Conservation (phyloP, 1,284 basidiomycete genomes). For the Marasmius tenuissimus region DNA sequence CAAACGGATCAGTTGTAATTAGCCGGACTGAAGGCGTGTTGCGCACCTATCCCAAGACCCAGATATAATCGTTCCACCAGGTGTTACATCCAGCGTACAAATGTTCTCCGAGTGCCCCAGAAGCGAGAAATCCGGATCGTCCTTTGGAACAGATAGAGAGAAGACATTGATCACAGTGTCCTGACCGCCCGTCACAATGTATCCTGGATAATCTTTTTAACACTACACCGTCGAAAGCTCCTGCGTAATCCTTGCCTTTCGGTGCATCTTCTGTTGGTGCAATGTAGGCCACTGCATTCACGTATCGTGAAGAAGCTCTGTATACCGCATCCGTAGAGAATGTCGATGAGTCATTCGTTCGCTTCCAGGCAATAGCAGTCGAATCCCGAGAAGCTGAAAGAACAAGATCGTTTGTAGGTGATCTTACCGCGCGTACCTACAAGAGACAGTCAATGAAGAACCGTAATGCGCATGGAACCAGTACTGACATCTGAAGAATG, state of each 20-base stretch:
- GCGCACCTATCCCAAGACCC: constrained; percentile 96
- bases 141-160: constrained; percentile 53
- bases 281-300: constrained; percentile 82
- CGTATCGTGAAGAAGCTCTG: constrained; percentile 72
- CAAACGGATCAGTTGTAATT: constrained; percentile 4
- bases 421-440: constrained; percentile 74
- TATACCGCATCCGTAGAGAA: constrained; percentile 59
- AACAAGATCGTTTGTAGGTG: constrained; percentile 70
- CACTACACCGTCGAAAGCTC: constrained; percentile 11
- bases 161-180: constrained; percentile 85
- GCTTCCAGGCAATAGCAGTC: constrained; percentile 84
- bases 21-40: not conserved
- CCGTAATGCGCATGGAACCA: not conserved
- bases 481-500: constrained; percentile 75
- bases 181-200: constrained; percentile 81
- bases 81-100: constrained; percentile 78
- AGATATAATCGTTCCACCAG: constrained; percentile 79
- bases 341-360: constrained; percentile 41
- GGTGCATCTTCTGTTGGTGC: constrained; percentile 65
- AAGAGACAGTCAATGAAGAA: constrained; percentile 15
- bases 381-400: constrained; percentile 90
- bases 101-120: constrained; percentile 91
- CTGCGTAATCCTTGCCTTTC: constrained; percentile 50
- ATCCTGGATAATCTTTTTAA: constrained; percentile 53
- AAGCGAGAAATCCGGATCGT: constrained; percentile 78